Base-by-base conservation (phyloP, 306 rosid species). In the Chamaecrista fasciculata region DNA sequence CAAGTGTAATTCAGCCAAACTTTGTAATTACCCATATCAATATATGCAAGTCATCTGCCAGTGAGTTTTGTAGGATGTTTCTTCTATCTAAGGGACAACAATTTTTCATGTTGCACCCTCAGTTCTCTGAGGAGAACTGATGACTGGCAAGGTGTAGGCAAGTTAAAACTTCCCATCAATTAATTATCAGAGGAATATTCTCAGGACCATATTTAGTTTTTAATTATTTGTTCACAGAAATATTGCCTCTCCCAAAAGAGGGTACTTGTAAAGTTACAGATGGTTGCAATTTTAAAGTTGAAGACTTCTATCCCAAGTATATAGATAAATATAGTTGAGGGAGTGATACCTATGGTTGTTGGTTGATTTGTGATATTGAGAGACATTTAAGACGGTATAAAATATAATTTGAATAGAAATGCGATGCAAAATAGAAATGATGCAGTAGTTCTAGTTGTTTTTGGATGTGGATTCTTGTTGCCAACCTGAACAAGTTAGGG, bases 41-140 rank as follows among this genome's bases (percentile, higher is more conserved):
- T 69, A 36, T 33, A 46, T 66, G 31, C 50, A 58, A 56, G 37
- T 48, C 62, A 23, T 74, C 33, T 62, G 62, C 50, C 8, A 26
- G 9, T 26, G 23, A 36, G 20, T 68, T 53, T 51, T 26, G 2
- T 51, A 20, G 24, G 37, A 61, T 66, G 23, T 64, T 77, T 64
- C 31, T 55, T 43, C n/a, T n/a, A n/a, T 62, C 18, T 46, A 34
- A 42, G 63, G 19, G 49, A 39, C 31, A 47, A 50, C 25, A 3
- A 3, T 51, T 66, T 28, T 33, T 31, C 43, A 29, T 11, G 8
- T n/a, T 31, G 24, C 3, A 16, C 6, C n/a, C 15, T 5, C 12
- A 7, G 4, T 26, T 53, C 3, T 52, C n/a, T 25, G 20, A 53
- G 36, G 19, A 53, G 15, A 53, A 53, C 10, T 53, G 60, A 25